Conservation (phyloP, 345 rosid genomes). For the Dipteronia sinensis region DNA sequence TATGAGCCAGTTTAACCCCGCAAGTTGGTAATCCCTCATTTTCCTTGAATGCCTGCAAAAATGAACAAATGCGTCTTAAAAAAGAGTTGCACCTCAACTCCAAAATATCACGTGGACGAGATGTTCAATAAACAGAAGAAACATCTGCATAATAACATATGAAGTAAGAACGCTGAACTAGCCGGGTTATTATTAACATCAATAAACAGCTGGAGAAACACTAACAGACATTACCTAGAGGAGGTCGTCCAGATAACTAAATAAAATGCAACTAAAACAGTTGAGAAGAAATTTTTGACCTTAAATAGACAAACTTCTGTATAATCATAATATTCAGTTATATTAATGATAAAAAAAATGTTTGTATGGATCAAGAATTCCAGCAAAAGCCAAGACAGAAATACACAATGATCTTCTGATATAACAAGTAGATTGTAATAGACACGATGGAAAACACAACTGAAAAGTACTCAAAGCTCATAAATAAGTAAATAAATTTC, state of each 20-base stretch:
- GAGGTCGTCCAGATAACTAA: neutral
- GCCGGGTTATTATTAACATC: neutral
- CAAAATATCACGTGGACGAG: too few species aligned
- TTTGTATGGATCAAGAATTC: neutral
- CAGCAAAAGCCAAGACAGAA: neutral
- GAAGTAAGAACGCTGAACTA: neutral
- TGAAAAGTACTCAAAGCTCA: neutral
- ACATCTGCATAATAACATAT: neutral
- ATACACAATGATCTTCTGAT: neutral
- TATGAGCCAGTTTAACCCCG: slow-evolving; percentile 96
- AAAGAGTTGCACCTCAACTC: neutral
- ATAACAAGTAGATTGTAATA: neutral
- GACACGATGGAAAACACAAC: neutral
- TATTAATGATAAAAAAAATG: neutral
- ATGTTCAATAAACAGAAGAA: too few species aligned
- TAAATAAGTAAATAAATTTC: neutral
- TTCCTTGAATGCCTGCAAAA: slow-evolving; percentile 85
- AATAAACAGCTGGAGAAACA: neutral
- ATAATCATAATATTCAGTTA: neutral
- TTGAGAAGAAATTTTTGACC: neutral
- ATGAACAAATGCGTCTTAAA: neutral
- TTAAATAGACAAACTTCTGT: neutral
- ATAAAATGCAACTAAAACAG: neutral
- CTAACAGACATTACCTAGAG: neutral
- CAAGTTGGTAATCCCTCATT: slow-evolving; percentile 98